Evolutionary conservation across 306 rosid species (phyloP).

Genomic region (Argentina anserina): DNA sequence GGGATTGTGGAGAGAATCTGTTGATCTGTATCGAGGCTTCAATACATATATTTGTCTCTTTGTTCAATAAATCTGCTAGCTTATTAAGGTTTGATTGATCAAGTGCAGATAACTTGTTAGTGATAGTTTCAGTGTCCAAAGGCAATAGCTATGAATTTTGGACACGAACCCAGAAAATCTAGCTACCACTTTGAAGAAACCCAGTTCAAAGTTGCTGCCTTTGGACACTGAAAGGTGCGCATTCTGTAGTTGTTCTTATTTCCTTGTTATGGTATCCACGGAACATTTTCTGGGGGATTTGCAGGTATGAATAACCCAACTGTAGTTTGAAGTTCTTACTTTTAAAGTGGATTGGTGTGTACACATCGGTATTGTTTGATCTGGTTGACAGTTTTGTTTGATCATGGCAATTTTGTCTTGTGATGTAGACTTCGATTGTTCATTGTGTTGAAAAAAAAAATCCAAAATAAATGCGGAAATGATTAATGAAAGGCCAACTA

Average conservation of each 20-base stretch:
- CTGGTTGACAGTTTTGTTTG: background rate
- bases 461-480: too few species aligned
- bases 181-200: conserved; percentile 37
- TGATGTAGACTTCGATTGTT: background rate
- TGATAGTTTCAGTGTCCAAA: too few species aligned
- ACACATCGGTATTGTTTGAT: background rate
- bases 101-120: too few species aligned
- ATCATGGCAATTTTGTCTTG: background rate
- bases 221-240: background rate
- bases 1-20: too few species aligned
- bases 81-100: too few species aligned
- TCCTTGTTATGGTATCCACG: background rate
- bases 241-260: background rate
- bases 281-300: background rate
- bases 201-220: conserved; percentile 24
- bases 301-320: background rate
- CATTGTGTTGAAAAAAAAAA: background rate
- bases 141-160: too few species aligned
- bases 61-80: too few species aligned
- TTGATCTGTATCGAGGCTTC: too few species aligned
- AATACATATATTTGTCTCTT: too few species aligned
- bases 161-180: too few species aligned
- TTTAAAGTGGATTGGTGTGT: background rate
- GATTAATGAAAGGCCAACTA: too few species aligned
- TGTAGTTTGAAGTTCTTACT: background rate